Base-by-base conservation (phyloP, 345 rosid species). In the Lenwebbia sp. region DNA sequence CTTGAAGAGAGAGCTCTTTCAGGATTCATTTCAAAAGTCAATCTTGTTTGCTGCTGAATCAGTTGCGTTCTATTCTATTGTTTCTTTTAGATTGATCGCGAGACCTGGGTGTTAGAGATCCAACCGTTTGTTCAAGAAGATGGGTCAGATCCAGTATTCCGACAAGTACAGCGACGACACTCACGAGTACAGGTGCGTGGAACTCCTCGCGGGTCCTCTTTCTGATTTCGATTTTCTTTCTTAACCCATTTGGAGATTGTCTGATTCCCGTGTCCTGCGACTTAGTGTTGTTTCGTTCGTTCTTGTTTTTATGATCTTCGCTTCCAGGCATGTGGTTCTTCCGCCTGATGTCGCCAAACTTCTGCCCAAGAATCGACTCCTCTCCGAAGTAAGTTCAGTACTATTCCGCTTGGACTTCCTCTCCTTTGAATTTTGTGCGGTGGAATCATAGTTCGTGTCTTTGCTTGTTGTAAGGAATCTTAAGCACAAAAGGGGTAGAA, bases 81-180 rank as follows among this genome's bases (percentile, higher is more conserved):
- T 9, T 8, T 47, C 50, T 47, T 47, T 47, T 49, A 49, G 51
- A 49, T 49, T 49, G 51, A 49, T 49, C 51, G 12, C 11, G 51
- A 49, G 2, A 49, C 51, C 3, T 10, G 51, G 51, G 13, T 49
- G 51, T 9, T 30, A 30, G 41, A 30, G 41, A 23, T 17, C 37
- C 25, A 19, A 65, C 25, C 44, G 17, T 8, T 33, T 65, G 76
- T 33, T 50, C 23, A 19, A 17, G 54, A 52, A 52, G 85, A 97
- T 97, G 99, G 98, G 95, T 86, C 99, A 96, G 95, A 96, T 96
- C 91, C 99, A 96, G 89, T 96, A 96, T 92, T 97, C 99, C 0
- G 99, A 97, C 90, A 97, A 96, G 85, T 96, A 95, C 87, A 93
- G 92, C 88, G 99, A 97, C 49, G 99, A 97, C 87, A 91, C 93